Base-by-base conservation (phyloP, 495 filamentous ascomycete genomes). In the Penicillium lividum region DNA sequence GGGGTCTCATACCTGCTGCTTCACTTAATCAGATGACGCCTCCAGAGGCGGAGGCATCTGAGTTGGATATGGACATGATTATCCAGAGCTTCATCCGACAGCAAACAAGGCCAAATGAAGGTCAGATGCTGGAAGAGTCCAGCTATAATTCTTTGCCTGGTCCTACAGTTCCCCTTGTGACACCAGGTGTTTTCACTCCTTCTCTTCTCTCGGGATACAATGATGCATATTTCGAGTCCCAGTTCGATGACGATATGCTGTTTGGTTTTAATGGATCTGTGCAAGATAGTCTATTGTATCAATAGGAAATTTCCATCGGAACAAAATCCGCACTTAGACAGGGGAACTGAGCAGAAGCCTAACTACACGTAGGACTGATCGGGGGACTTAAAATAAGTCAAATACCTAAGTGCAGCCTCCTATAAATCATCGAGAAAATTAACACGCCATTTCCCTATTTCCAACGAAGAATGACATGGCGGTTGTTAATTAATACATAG, bases 81-180 rank as follows among this genome's bases (percentile, higher is more conserved):
- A 64, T 71, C 13, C 57, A 72, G 61, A 69, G 74, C 66, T 73
- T 77, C 31, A 64, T 67, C 31, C 56, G 62, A 29, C 64, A 69
- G 22, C 16, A 59, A 4, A 40, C 46, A 22, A 61, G 48, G 45
- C 28, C 43, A 28, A 18, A 9, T 31, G 61, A 62, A 5, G 54
- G 54, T 0, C 60, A 60, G 7, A 0, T 22, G 3, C 48, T 36
- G 22, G 11, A 53, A 29, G 53, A 60, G 40, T 15, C 16, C 27
- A 46, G 25, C 25, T 25, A 27, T 15, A 34, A 57, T 18, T n/a
- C 25, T 50, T 5, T 15, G 9, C 22, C 40, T 51, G 33, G 33
- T 36, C 15, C 47, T 1, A 25, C 44, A 15, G 28, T 52, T 36
- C 31, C 51, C 3, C 28, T 55, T 4, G 55, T n/a, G 2, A 45